phyloP scores from a whole-genome alignment of 371 early-diverging fungal genomes.

The Dichotomocladium elegans region DNA sequence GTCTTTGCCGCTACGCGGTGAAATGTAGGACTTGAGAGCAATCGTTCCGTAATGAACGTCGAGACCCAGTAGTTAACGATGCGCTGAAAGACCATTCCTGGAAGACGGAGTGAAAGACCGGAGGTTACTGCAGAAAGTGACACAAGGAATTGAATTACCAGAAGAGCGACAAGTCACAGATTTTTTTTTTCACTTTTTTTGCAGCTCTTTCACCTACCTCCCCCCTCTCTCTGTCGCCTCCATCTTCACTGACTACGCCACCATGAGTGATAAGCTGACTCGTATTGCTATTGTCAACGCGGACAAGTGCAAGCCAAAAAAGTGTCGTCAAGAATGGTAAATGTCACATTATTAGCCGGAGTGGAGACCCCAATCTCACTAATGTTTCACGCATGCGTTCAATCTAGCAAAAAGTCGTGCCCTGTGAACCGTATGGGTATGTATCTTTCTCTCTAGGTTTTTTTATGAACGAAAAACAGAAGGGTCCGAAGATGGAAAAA shows the following conservation, averaged over 20 bases:
- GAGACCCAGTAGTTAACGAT: conserved; percentile 49
- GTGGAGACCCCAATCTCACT: neutral
- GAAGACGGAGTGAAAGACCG: no score
- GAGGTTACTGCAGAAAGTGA: no score
- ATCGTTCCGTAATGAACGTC: conserved; percentile 43
- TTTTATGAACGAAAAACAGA: neutral
- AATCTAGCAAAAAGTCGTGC: conserved; percentile 78
- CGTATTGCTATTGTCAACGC: conserved; percentile 96
- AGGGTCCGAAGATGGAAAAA: neutral
- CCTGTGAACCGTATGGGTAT: conserved; percentile 84
- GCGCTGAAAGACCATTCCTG: conserved; percentile 46
- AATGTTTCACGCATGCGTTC: no score
- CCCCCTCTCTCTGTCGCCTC: neutral
- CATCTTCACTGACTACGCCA: neutral
- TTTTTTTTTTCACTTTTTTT: neutral
- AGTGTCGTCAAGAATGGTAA: conserved; percentile 99
- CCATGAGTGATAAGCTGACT: conserved; percentile 75
- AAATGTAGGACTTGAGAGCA: conserved; percentile 46
- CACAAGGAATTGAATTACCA: no score
- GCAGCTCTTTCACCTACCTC: neutral
- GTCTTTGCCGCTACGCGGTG: conserved; percentile 47
- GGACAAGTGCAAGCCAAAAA: conserved; percentile 99
- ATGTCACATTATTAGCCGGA: neutral
- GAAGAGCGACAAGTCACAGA: neutral
- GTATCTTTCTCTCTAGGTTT: neutral